Evolutionary conservation across 805 yeast species (phyloP).

Genomic region (Candida coquimbonensis): DNA sequence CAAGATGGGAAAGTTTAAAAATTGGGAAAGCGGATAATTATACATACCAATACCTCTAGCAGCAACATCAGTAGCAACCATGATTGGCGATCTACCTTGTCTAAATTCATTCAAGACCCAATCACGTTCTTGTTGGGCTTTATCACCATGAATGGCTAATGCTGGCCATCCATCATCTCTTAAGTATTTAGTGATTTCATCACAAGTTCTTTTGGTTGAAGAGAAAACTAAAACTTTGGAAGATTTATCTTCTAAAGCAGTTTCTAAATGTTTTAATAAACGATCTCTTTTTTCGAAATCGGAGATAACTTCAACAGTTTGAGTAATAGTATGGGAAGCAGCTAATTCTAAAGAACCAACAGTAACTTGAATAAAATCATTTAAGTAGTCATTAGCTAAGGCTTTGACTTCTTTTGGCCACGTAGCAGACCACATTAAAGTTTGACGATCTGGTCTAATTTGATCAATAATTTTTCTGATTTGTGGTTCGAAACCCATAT

Average conservation of each 20-base stretch:
- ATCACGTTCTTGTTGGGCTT: constrained; percentile 96
- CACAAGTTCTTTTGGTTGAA: constrained; percentile 97
- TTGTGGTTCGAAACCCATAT: constrained; percentile 99
- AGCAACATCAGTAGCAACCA: constrained; percentile 99
- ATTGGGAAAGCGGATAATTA: constrained; percentile 9
- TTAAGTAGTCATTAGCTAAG: constrained; percentile 84
- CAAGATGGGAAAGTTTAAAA: not conserved
- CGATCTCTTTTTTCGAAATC: constrained; percentile 94
- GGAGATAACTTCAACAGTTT: constrained; percentile 82
- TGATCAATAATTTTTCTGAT: constrained; percentile 96
- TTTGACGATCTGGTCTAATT: constrained; percentile 99
- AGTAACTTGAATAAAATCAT: constrained; percentile 93
- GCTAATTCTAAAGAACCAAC: constrained; percentile 93
- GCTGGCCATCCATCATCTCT: constrained; percentile 99
- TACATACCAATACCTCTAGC: constrained; percentile 99
- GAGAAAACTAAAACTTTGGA: constrained; percentile 85
- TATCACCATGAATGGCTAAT: constrained; percentile 97
- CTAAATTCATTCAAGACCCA: constrained; percentile 95
- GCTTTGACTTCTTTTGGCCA: constrained; percentile 99
- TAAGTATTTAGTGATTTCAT: constrained; percentile 83
- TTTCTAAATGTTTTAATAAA: constrained; percentile 73
- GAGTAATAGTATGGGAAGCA: constrained; percentile 95
- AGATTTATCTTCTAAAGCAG: constrained; percentile 61
- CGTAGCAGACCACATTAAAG: constrained; percentile 99
- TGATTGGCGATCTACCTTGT: constrained; percentile 86